A percentile compares a stretch with the other conserved stretches of the same genome.
These are phyloP conservation scores for Brettanomyces nanus DNA, from an alignment of 805 yeast genomes.

Conservation along the genomic window DNA sequence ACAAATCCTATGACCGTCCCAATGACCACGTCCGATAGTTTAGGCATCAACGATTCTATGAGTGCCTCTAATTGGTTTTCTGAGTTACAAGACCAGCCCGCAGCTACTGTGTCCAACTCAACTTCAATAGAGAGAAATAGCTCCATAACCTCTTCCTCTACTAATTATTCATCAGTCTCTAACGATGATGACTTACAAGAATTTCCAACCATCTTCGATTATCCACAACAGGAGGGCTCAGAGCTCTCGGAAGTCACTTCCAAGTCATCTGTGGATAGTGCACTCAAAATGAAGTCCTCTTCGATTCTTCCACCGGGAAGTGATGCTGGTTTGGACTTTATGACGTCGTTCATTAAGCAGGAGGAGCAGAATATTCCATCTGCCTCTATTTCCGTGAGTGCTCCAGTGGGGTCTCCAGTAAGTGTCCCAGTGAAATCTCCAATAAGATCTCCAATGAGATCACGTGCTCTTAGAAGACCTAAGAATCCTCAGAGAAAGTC, in stretches of 20 bases:
- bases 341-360: constrained; percentile 3
- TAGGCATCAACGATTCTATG: background rate
- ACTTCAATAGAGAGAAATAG: background rate
- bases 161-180: background rate
- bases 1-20: too few species aligned
- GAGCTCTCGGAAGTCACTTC: background rate
- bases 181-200: background rate
- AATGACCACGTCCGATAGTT: background rate
- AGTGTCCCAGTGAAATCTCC: background rate
- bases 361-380: background rate
- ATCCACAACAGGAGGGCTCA: background rate
- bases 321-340: constrained; percentile 3
- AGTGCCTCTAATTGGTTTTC: background rate
- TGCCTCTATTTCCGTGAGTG: background rate
- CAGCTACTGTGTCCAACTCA: background rate
- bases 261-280: background rate
- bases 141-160: background rate
- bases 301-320: constrained; percentile 1
- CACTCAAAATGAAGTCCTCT: too few species aligned
- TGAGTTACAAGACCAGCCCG: background rate
- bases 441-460: background rate
- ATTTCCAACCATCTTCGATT: background rate
- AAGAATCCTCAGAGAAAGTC: too few species aligned
- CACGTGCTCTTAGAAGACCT: background rate
- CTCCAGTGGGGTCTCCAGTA: too few species aligned